A percentile compares a stretch with the other conserved stretches of the same genome.
These are phyloP conservation scores for Zelonia costaricensis DNA, from an alignment of 208 protist genomes.

Conservation along the genomic window DNA sequence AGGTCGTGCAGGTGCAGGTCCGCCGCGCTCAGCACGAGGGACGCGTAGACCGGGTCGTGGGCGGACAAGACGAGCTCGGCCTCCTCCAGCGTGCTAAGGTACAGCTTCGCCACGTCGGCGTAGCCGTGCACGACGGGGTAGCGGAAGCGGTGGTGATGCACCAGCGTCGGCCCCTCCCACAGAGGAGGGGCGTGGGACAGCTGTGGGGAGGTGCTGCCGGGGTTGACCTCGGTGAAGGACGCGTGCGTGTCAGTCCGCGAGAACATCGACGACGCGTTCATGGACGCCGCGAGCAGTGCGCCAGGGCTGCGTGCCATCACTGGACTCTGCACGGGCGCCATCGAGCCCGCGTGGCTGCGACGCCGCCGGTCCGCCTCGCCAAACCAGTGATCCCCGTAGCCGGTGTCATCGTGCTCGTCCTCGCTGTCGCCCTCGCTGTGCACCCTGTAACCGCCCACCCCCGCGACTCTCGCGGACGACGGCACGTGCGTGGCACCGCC, in stretches of 20 bases:
- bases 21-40: slow-evolving; percentile 75
- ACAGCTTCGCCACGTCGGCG: slow-evolving; percentile 68
- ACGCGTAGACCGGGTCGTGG: slow-evolving; percentile 85
- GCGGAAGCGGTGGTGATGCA: slow-evolving; percentile 66
- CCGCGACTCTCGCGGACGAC: too few species aligned
- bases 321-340: slow-evolving; percentile 6
- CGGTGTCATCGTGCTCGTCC: slow-evolving; percentile 6
- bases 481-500: too few species aligned
- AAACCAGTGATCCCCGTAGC: slow-evolving; percentile 5
- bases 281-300: neutral
- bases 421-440: slow-evolving; percentile 3
- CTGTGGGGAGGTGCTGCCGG: slow-evolving; percentile 2
- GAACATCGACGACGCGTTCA: slow-evolving; percentile 3
- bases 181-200: neutral
- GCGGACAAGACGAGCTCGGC: slow-evolving; percentile 70
- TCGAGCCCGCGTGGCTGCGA: neutral
- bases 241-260: slow-evolving; percentile 2
- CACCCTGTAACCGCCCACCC: slow-evolving; percentile 2
- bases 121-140: slow-evolving; percentile 61
- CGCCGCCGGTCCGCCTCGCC: slow-evolving; percentile 1
- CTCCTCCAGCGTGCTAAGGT: slow-evolving; percentile 57
- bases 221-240: slow-evolving; percentile 2
- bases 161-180: slow-evolving; percentile 29
- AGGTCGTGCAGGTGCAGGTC: slow-evolving; percentile 52
- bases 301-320: neutral